Conservation (phyloP, 768 basidiomycete genomes). For the Trametes gibbosa region DNA sequence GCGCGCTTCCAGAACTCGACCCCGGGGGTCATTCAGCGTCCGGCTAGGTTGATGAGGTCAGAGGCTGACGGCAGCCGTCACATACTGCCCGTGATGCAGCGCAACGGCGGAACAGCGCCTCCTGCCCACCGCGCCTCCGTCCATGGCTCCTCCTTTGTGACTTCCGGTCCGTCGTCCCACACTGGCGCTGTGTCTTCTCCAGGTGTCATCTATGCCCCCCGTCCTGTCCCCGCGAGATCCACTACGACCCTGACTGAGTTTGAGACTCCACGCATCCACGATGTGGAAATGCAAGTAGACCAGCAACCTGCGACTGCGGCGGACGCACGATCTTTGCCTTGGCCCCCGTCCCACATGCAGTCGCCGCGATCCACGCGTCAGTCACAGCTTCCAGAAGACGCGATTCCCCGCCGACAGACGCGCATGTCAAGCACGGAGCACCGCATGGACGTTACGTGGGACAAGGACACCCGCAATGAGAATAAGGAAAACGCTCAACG, state of each 20-base stretch:
- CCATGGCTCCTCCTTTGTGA: not conserved
- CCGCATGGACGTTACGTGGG: conserved; percentile 5
- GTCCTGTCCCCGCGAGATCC: conserved; percentile 20
- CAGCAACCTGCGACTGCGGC: conserved; percentile 47
- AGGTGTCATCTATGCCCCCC: conserved; percentile 22
- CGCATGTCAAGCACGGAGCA: conserved; percentile 13
- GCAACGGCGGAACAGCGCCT: conserved; percentile 7
- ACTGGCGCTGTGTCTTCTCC: conserved; percentile 11
- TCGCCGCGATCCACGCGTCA: not conserved
- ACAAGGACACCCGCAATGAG: conserved; percentile 13
- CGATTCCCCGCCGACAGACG: not conserved
- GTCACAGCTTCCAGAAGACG: not conserved
- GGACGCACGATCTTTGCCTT: conserved; percentile 36
- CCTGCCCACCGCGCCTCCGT: conserved; percentile 8
- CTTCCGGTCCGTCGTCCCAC: conserved; percentile 8
- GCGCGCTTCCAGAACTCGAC: not conserved
- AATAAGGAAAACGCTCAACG: conserved; percentile 40
- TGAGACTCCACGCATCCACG: conserved; percentile 40
- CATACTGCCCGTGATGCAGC: conserved; percentile 2
- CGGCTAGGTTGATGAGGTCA: not conserved
- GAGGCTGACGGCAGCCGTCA: not conserved
- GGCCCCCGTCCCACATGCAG: conserved; percentile 19
- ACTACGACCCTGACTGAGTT: conserved; percentile 35
- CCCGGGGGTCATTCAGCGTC: not conserved
- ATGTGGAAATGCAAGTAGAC: conserved; percentile 42